These are phyloP conservation scores for Sphaerulina vaccinii DNA, from an alignment of 2,329 filamentous ascomycete species.

Conservation along the genomic window DNA sequence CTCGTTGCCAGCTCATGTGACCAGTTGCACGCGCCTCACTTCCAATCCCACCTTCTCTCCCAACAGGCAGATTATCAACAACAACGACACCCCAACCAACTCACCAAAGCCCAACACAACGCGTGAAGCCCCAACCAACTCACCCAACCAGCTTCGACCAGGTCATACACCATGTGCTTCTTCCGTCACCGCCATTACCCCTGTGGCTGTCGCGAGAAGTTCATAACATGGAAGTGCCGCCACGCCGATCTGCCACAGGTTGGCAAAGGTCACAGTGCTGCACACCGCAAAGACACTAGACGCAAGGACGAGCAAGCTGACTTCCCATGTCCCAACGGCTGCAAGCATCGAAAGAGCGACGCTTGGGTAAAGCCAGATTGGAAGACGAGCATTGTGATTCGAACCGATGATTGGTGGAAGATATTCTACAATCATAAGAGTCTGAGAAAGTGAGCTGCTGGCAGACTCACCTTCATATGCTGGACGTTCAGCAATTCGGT, in stretches of 20 bases:
- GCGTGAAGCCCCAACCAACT: conserved; percentile 1
- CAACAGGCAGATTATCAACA: background rate
- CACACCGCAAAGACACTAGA: conserved; percentile 7
- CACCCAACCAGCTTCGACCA: background rate
- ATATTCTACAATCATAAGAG: conserved; percentile 1
- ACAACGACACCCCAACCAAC: background rate
- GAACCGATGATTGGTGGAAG: conserved; percentile 4
- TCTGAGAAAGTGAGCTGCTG: no score
- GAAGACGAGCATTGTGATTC: conserved; percentile 9
- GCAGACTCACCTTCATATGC: background rate
- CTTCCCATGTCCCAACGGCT: conserved; percentile 1
- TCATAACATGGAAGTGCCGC: conserved; percentile 12
- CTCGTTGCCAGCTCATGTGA: conserved; percentile 5
- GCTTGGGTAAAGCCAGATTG: conserved; percentile 11
- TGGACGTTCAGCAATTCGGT: background rate
- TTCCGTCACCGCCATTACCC: conserved; percentile 11
- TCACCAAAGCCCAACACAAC: conserved; percentile 7
- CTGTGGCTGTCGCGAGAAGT: conserved; percentile 15
- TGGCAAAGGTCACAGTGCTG: conserved; percentile 8
- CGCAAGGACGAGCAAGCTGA: conserved; percentile 2
- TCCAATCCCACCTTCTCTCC: background rate
- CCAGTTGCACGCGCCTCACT: conserved; percentile 1
- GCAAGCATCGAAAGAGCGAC: conserved; percentile 2
- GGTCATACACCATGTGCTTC: conserved; percentile 13
- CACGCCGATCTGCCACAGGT: conserved; percentile 5